phyloP scores from a whole-genome alignment of 192 early-diverging fungal genomes.

The Podila epicladia region DNA sequence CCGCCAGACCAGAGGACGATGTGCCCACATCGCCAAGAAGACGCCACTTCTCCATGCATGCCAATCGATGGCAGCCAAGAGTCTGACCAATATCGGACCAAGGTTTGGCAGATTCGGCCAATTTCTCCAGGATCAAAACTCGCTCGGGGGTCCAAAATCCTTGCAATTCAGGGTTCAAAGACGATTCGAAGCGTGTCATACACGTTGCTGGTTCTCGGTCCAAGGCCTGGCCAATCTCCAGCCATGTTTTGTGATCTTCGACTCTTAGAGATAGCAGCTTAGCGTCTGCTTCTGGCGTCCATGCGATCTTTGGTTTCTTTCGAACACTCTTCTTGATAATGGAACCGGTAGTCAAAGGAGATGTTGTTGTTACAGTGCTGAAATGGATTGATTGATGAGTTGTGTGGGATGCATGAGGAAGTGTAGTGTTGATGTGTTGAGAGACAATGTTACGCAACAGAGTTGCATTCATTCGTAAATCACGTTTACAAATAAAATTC shows the following conservation, averaged over 20 bases:
- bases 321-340: not conserved
- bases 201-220: conserved; percentile 29
- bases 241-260: conserved; percentile 28
- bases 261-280: conserved; percentile 14
- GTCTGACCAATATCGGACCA: conserved; percentile 28
- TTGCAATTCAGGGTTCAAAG: conserved; percentile 12
- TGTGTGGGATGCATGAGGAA: too few relatives aligned
- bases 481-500: not conserved
- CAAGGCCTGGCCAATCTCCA: conserved; percentile 24
- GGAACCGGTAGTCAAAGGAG: not conserved
- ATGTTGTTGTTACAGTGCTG: not conserved
- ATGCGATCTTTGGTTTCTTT: conserved; percentile 7
- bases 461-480: not conserved
- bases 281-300: conserved; percentile 25
- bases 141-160: conserved; percentile 25
- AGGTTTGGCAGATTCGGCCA: conserved; percentile 5
- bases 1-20: not conserved
- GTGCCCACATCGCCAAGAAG: not conserved
- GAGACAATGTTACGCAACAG: too few relatives aligned
- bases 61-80: conserved; percentile 26
- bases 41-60: conserved; percentile 35
- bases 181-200: conserved; percentile 31
- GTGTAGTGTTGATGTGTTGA: too few relatives aligned
- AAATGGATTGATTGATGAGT: too few relatives aligned
- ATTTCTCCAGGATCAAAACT: conserved; percentile 8